Evolutionary conservation across 2,329 filamentous ascomycete genomes (phyloP), one percentile per base, ranked within the genome.

Genomic region (Penicillium expansum): DNA sequence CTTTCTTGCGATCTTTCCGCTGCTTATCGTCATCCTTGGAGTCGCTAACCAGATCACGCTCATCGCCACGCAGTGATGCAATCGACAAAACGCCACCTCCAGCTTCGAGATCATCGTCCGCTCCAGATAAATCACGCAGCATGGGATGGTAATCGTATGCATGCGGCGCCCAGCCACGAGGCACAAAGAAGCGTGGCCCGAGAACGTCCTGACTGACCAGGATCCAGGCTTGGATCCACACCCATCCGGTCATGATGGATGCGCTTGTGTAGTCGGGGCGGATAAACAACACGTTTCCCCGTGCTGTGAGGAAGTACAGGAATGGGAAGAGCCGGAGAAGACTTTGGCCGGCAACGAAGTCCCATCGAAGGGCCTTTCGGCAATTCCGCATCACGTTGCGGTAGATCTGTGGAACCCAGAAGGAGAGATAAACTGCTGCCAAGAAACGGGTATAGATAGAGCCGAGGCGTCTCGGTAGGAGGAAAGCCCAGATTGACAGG

Each of bases 121-220:
- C 66, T 7, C 68, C 72, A 9, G 67, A 62, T 11, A 64, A 62
- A 49, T 77, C 74, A 8, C 91, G 85, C 22, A 99, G 80, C 3
- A 96, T 82, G 0, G 92, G 93, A 72, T 99, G 93, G 71, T 99
- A 99, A 69, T 99, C 93, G 83, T 96, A 99, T 10, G 74, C 78
- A 11, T 82, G 80, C 3, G 84, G 84, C 5, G 82, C 83, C 85
- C 85, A 87, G 49, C 83, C 82, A 43, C 84, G 82, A 2, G 87
- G 88, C 0, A 97, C 77, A 53, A 92, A 91, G 76, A 94, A 93
- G n/a, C 94, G 82, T 1, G 93, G 91, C 0, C 94, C 93, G 4
- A 97, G 78, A 14, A 96, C 80, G 63, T 93, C 90, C 77, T 99
- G 94, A 41, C 85, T 87, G 1, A 80, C 85, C n/a, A 99, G 80